Conservation (phyloP, 148 eudicot genomes). For the Silene latifolia region DNA sequence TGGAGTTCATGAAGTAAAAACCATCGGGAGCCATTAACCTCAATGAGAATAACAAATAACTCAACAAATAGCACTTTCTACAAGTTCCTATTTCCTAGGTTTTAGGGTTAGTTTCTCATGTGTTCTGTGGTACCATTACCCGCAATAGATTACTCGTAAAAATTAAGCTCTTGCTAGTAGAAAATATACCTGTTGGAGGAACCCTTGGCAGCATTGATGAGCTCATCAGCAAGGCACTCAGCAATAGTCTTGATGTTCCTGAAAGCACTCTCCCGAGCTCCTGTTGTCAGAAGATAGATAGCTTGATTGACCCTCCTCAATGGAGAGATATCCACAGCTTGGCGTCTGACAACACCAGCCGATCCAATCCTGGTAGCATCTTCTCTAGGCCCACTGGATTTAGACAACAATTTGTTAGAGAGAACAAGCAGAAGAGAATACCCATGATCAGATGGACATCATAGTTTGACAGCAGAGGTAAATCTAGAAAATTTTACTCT, state of each 20-base stretch:
- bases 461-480: too few species aligned
- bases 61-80: too few species aligned
- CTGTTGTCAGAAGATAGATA: conserved; percentile 21
- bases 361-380: conserved; percentile 23
- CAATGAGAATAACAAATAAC: too few species aligned
- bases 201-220: conserved; percentile 27
- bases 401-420: not conserved
- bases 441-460: too few species aligned
- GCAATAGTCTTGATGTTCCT: conserved; percentile 23
- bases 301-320: conserved; percentile 25
- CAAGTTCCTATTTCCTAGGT: too few species aligned
- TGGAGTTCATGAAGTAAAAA: too few species aligned
- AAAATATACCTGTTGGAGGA: conserved; percentile 20
- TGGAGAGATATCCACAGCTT: conserved; percentile 24
- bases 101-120: too few species aligned
- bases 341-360: conserved; percentile 26
- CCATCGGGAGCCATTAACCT: too few species aligned
- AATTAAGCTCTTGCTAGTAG: not conserved
- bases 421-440: too few species aligned
- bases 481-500: too few species aligned
- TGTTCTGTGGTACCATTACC: too few species aligned
- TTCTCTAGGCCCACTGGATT: conserved; percentile 10
- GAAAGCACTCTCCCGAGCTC: conserved; percentile 23
- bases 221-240: conserved; percentile 25
- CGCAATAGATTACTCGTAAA: not conserved